Evolutionary conservation across 306 rosid species (phyloP), one percentile per base, ranked within the genome.

Genomic region (Carpinus viminea): DNA sequence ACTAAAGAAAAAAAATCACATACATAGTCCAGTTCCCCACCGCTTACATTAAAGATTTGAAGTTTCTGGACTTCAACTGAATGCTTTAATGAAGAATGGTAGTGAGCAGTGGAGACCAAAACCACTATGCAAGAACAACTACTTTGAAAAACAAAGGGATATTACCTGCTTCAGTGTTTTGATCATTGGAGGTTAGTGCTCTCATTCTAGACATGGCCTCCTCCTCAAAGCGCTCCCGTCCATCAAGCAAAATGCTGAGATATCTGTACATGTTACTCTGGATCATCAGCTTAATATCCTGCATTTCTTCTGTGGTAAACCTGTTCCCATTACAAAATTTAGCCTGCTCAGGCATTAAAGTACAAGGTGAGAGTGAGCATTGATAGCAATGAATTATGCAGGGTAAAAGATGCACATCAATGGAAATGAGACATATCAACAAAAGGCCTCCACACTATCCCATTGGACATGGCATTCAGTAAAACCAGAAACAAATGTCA

Each of bases 201-300:
- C 80, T 85, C 76, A 84, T 87, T 84, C 86, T 78, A 72, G 92
- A 81, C 56, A 83, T 74, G 72, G 80, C 90, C 79, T 96, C 98
- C 84, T 96, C 99, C 90, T 96, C 98, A 70, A 96, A 96, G 50
- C 97, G 98, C 81, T 96, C 99, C 75, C 96, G 90, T 75, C 99
- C 99, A 82, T 96, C 98, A 24, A 96, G 97, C 78, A 96, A 80
- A 88, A 90, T 91, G 86, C 99, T 96, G 68, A 96, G 94, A 87
- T 96, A 96, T 83, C 85, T 96, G 84, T 96, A 96, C 94, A 96
- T 87, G 83, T 91, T 93, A 83, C 98, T 96, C 80, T 96, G 96
- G 79, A 96, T 93, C 99, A 96, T 96, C 86, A 91, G 80, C 86
- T 96, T 93, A 64, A 93, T 85, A 65, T 93, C 97, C 83, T 84